These are phyloP conservation scores for Nannizziopsis arthrosporioides DNA, from an alignment of 2,329 filamentous ascomycete species.

Conservation along the genomic window DNA sequence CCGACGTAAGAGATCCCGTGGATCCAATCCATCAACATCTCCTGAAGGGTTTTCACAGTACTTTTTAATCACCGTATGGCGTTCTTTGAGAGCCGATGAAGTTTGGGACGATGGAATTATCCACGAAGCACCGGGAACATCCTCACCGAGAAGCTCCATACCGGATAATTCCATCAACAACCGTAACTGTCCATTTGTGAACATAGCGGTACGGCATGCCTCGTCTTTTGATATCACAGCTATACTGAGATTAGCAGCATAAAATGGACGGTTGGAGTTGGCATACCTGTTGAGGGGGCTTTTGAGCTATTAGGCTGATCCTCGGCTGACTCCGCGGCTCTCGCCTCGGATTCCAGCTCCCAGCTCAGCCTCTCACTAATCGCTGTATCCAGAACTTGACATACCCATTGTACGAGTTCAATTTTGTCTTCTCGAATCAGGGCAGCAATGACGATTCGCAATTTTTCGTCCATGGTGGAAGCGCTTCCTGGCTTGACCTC, in stretches of 20 bases:
- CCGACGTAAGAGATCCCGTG: slow-evolving; percentile 67
- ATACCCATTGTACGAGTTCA: slow-evolving; percentile 71
- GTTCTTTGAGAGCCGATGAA: slow-evolving; percentile 55
- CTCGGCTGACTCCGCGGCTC: slow-evolving; percentile 33
- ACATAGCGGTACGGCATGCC: slow-evolving; percentile 59
- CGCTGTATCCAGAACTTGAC: slow-evolving; percentile 55
- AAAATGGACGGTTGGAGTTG: background rate
- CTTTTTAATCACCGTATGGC: slow-evolving; percentile 60
- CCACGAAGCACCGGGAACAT: slow-evolving; percentile 68
- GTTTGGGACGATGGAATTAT: slow-evolving; percentile 56
- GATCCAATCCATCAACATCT: slow-evolving; percentile 62
- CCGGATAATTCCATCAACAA: slow-evolving; percentile 70
- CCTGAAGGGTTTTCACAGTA: slow-evolving; percentile 66
- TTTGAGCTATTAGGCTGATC: slow-evolving; percentile 19
- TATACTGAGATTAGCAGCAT: slow-evolving; percentile 22
- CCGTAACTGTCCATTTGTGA: slow-evolving; percentile 78
- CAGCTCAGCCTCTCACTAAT: slow-evolving; percentile 64
- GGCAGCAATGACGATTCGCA: slow-evolving; percentile 67
- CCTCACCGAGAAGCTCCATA: slow-evolving; percentile 56
- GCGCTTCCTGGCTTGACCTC: slow-evolving; percentile 66
- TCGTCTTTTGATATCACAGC: slow-evolving; percentile 54
- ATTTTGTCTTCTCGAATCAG: slow-evolving; percentile 68
- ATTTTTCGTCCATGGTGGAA: slow-evolving; percentile 51
- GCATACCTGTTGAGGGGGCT: slow-evolving; percentile 37
- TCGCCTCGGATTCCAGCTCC: slow-evolving; percentile 58